Base-by-base conservation (phyloP, 176 grass and related monocot genomes). In the Neostapfia colusana region DNA sequence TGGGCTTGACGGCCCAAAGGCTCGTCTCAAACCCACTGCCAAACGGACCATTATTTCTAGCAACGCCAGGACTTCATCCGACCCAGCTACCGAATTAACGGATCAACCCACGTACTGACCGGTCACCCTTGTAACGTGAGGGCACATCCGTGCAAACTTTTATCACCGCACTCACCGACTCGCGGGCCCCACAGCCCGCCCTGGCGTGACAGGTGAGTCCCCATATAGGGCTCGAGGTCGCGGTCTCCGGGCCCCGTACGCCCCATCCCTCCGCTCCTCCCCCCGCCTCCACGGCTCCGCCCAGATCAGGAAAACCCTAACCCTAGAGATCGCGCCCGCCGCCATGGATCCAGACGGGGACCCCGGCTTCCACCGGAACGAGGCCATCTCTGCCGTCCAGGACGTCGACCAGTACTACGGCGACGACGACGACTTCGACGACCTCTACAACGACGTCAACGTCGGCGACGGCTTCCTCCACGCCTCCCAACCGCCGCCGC, bases 361-460 rank as follows among this genome's bases (percentile, higher is more conserved):
- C 56, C 81, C 73, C 11, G 75, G 73, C 27, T 90, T 93, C 87
- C 85, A 88, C 78, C 78, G 75, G 4, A 77, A 76, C 75, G 91
- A 93, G 75, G 78, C 88, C 63, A 90, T 90, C 80, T 87, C 88
- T 49, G 84, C 84, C 51, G 84, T 87, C 1, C 86, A 84, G 62
- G 88, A 90, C 70, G 89, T 85, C 41, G 85, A 88, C 71, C 92
- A 91, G 84, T 95, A 82, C 80, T 91, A 89, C 57, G 92, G 86
- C 12, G 92, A 95, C 71, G 92, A 95, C 62, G 92, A 95, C 74
- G 92, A 95, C 63, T 92, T 83, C 73, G 85, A 88, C 54, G 89
- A 88, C 75, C 85, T 92, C 23, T 92, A 92, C 82, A 88, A 92
- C 74, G 85, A 92, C 50, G 89, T 92, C 82, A 92, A 92, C 78